phyloP scores from a whole-genome alignment of 495 filamentous ascomycete genomes.

The Penicillium bialowiezense region DNA sequence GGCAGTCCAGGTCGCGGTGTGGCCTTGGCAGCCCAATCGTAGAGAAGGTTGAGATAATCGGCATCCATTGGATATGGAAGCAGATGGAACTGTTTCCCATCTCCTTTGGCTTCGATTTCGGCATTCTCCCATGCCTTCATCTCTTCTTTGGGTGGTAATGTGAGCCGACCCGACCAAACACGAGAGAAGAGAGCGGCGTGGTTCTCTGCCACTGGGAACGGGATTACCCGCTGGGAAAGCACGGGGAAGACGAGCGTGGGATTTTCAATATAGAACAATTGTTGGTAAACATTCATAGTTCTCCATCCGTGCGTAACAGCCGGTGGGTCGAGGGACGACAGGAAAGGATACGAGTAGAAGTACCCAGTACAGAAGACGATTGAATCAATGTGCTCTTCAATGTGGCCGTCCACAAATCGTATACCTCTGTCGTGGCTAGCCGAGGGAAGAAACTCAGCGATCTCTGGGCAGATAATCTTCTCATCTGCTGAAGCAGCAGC shows the following conservation, averaged over 20 bases:
- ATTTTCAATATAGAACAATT: slow-evolving; percentile 71
- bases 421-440: slow-evolving; percentile 41
- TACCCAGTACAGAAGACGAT: slow-evolving; percentile 62
- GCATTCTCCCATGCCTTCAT: slow-evolving; percentile 66
- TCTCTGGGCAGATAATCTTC: slow-evolving; percentile 57
- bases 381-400: slow-evolving; percentile 49
- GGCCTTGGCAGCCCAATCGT: slow-evolving; percentile 57
- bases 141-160: slow-evolving; percentile 55
- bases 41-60: slow-evolving; percentile 70
- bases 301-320: slow-evolving; percentile 67
- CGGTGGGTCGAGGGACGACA: slow-evolving; percentile 55
- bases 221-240: slow-evolving; percentile 75
- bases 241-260: slow-evolving; percentile 78
- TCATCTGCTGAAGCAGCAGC: slow-evolving; percentile 22
- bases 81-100: slow-evolving; percentile 57
- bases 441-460: slow-evolving; percentile 54
- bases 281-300: slow-evolving; percentile 66
- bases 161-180: slow-evolving; percentile 66
- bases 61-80: slow-evolving; percentile 73
- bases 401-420: slow-evolving; percentile 49
- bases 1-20: slow-evolving; percentile 33
- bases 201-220: slow-evolving; percentile 76
- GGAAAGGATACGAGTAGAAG: slow-evolving; percentile 54
- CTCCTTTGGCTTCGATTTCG: slow-evolving; percentile 39
- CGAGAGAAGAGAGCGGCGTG: slow-evolving; percentile 76